Percentiles rank a stretch among this genome's conserved stretches.
phyloP scores from a whole-genome alignment of 2,329 filamentous ascomycete species.

The Penicillium occitanis region DNA sequence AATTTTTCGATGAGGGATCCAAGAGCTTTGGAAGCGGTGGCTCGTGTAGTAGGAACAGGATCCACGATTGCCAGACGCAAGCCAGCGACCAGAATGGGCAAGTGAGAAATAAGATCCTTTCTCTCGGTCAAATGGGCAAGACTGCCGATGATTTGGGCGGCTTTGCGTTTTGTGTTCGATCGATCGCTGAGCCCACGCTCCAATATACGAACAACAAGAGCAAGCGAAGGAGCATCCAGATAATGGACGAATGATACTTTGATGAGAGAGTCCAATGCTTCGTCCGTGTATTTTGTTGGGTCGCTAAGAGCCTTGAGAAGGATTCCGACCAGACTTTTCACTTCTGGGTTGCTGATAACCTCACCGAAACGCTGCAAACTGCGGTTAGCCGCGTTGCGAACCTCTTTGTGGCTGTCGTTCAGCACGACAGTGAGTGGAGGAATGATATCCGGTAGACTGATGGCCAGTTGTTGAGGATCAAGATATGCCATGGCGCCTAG shows the following conservation, averaged over 20 bases:
- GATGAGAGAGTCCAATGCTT: conserved; percentile 88
- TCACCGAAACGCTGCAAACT: conserved; percentile 97
- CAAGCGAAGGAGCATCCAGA: conserved; percentile 92
- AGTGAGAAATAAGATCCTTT: conserved; percentile 85
- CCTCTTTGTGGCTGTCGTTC: conserved; percentile 98
- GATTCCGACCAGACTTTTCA: conserved; percentile 87
- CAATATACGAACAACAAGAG: conserved; percentile 89
- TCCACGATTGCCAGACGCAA: conserved; percentile 88
- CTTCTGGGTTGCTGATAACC: conserved; percentile 96
- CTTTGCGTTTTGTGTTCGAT: conserved; percentile 93
- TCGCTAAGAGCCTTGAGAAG: conserved; percentile 96
- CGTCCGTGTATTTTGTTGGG: conserved; percentile 94
- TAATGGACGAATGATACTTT: conserved; percentile 99
- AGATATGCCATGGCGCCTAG: conserved; percentile 98
- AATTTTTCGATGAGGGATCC: conserved; percentile 98
- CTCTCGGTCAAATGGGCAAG: conserved; percentile 94
- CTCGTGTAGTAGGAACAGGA: conserved; percentile 91
- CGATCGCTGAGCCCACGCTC: conserved; percentile 88
- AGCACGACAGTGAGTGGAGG: conserved; percentile 89
- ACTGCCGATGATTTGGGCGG: conserved; percentile 96
- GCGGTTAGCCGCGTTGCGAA: conserved; percentile 85
- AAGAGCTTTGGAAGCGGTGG: conserved; percentile 91
- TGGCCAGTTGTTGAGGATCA: conserved; percentile 88
- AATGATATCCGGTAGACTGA: conserved; percentile 93
- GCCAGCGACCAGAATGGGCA: conserved; percentile 88